Evolutionary conservation across 2,329 filamentous ascomycete genomes (phyloP).

Genomic region (Capronia coronata): DNA sequence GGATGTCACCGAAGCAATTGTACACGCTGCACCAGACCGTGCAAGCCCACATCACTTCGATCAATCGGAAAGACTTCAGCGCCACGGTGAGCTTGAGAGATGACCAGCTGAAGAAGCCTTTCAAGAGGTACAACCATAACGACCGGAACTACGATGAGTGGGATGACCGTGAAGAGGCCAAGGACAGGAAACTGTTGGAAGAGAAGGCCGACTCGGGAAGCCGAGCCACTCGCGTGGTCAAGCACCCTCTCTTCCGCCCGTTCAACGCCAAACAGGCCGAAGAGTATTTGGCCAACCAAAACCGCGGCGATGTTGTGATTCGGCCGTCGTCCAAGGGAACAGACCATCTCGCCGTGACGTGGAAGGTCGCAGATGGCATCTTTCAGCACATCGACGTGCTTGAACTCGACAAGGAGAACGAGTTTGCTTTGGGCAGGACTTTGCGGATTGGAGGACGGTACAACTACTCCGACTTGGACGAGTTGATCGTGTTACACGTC

Average conservation of each 20-base stretch:
- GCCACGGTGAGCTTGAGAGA: slow-evolving; percentile 81
- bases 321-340: slow-evolving; percentile 90
- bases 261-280: slow-evolving; percentile 91
- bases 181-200: slow-evolving; percentile 73
- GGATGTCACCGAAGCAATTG: slow-evolving; percentile 62
- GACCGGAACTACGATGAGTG: slow-evolving; percentile 63
- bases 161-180: slow-evolving; percentile 74
- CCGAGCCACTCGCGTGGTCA: slow-evolving; percentile 88
- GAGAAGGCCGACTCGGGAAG: slow-evolving; percentile 82
- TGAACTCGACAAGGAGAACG: slow-evolving; percentile 93
- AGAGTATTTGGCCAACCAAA: slow-evolving; percentile 81
- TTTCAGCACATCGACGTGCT: slow-evolving; percentile 97
- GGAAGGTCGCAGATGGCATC: slow-evolving; percentile 95
- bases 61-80: slow-evolving; percentile 79
- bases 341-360: slow-evolving; percentile 91
- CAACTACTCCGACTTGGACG: slow-evolving; percentile 91
- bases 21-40: slow-evolving; percentile 76
- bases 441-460: slow-evolving; percentile 82
- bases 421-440: slow-evolving; percentile 83
- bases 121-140: slow-evolving; percentile 55
- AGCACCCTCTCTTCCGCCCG: slow-evolving; percentile 89
- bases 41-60: slow-evolving; percentile 76
- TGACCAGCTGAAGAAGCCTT: slow-evolving; percentile 67
- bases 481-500: slow-evolving; percentile 93
- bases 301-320: slow-evolving; percentile 85